Percentiles rank a stretch among this genome's conserved stretches.
These are phyloP conservation scores for Withania somnifera DNA, from an alignment of 305 asterid genomes.

Conservation along the genomic window DNA sequence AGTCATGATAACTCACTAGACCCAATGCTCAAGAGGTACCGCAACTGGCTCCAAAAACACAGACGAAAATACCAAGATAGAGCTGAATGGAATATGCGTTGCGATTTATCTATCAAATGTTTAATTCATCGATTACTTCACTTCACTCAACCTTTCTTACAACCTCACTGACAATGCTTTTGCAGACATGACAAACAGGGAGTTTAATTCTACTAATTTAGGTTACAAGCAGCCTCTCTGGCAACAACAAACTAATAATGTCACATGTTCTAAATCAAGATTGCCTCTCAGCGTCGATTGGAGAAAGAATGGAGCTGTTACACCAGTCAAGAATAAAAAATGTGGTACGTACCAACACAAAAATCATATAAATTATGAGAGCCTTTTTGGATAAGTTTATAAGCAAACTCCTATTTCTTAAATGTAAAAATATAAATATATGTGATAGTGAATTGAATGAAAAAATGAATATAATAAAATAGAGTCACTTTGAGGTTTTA, in stretches of 20 bases:
- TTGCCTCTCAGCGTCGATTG: conserved; percentile 40
- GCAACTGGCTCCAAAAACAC: conserved; percentile 32
- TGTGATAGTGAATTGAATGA: too few species aligned
- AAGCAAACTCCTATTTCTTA: background rate
- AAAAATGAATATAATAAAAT: too few species aligned
- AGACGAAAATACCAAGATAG: conserved; percentile 20
- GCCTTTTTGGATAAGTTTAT: background rate
- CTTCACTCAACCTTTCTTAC: conserved; percentile 46
- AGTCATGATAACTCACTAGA: background rate
- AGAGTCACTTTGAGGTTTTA: too few species aligned
- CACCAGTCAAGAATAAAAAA: conserved; percentile 51
- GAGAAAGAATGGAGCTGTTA: conserved; percentile 53
- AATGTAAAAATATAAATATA: too few species aligned
- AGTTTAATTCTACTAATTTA: conserved; percentile 34
- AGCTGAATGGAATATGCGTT: conserved; percentile 43
- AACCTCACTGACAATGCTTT: conserved; percentile 43
- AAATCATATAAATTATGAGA: background rate
- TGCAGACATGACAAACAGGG: conserved; percentile 59
- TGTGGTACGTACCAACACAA: conserved; percentile 40
- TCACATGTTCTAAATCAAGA: background rate
- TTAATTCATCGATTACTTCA: conserved; percentile 32
- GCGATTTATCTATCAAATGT: conserved; percentile 48
- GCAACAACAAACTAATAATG: background rate
- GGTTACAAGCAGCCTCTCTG: conserved; percentile 27
- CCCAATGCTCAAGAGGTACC: conserved; percentile 25